phyloP scores from a whole-genome alignment of 805 yeast genomes.

The Hanseniaspora thailandica region DNA sequence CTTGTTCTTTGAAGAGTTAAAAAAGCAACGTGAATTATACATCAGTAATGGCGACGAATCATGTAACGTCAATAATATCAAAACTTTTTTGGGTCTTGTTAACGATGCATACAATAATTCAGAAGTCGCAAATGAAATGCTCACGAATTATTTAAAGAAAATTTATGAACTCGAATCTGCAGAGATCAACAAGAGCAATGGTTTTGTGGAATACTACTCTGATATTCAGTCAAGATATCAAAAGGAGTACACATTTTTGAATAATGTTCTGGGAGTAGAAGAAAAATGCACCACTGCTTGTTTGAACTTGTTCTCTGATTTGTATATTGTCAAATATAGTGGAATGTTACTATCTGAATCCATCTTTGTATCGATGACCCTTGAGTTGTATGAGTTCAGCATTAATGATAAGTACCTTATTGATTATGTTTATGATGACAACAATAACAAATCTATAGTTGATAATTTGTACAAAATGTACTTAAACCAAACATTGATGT shows the following conservation, averaged over 20 bases:
- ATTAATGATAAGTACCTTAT: constrained; percentile 1
- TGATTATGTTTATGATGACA: constrained; percentile 4
- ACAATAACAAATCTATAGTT: neutral
- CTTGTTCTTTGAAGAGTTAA: neutral
- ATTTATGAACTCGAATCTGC: neutral
- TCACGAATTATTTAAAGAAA: neutral
- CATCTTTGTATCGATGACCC: neutral
- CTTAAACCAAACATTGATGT: neutral
- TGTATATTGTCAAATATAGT: neutral
- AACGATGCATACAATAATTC: no score
- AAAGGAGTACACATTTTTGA: neutral
- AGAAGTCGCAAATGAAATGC: no score
- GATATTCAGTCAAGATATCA: neutral
- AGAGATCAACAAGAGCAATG: neutral
- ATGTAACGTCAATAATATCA: neutral
- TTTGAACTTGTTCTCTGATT: neutral
- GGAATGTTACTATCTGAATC: neutral
- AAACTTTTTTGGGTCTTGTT: neutral
- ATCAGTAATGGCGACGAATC: neutral
- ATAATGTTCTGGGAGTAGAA: neutral
- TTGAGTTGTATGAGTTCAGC: neutral
- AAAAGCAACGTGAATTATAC: neutral
- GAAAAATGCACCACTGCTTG: no score
- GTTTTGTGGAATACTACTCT: neutral
- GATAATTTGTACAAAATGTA: neutral